Evolutionary conservation across 768 basidiomycete species (phyloP), one percentile per base, ranked within the genome.

Genomic region (Tulasnella sp.): DNA sequence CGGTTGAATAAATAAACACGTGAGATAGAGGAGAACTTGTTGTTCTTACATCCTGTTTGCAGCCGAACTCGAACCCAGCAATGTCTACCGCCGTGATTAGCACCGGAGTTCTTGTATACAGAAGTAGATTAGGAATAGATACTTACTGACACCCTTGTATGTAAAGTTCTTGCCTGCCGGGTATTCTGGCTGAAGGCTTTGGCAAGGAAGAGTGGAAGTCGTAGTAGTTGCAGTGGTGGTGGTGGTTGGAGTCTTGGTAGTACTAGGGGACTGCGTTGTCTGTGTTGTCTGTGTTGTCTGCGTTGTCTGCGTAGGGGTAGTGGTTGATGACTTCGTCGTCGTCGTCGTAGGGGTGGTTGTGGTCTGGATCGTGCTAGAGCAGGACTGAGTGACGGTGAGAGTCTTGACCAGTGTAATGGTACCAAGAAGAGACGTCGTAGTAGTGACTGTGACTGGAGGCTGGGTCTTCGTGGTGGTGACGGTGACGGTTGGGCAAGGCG

Each of bases 131-230:
- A 44, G 24, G 19, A 5, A 34, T 21, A 6, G 12, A 3, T 62
- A 62, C 58, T 62, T 10, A 62, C 58, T 77, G 27, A 77, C 76
- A 14, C 76, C 76, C 39, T 39, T 71, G 36, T 71, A 56, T 8
- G 76, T 31, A 12, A 77, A 56, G n/a, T 40, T 74, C 44, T 48
- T 48, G 3, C 40, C 39, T n/a, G 40, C 73, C n/a, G 10, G 14
- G 39, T 27, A 14, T 31, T 34, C 8, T 12, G 73, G n/a, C 27
- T 27, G 12, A 8, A 31, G 18, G 21, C 36, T 48, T 10, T n/a
- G 5, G 73, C 31, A 74, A 74, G 73, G 44, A 7, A 1, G n/a
- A n/a, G n/a, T n/a, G n/a, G n/a, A n/a, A n/a, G n/a, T n/a, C n/a
- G n/a, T n/a, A n/a, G n/a, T n/a, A n/a, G n/a, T 48, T 16, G 8